These are phyloP conservation scores for Phragmites australis DNA, from an alignment of 176 grass and related monocot genomes.

Conservation along the genomic window DNA sequence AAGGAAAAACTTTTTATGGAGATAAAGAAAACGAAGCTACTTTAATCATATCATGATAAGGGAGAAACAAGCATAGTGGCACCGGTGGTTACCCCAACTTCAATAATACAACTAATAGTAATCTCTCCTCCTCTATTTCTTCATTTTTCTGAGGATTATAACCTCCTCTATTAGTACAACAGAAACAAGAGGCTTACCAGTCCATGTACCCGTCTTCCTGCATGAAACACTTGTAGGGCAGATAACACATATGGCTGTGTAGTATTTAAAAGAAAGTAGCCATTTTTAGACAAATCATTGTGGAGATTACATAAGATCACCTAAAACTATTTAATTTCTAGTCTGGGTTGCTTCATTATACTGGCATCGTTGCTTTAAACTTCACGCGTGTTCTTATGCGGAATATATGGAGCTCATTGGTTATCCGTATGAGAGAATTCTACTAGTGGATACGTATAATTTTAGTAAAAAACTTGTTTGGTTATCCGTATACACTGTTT, in stretches of 20 bases:
- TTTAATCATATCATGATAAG: conserved; percentile 32
- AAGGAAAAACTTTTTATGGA: background rate
- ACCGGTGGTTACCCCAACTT: conserved; percentile 26
- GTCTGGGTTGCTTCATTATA: conserved; percentile 7
- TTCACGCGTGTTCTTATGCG: background rate
- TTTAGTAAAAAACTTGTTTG: too few relatives aligned
- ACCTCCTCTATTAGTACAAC: too few relatives aligned
- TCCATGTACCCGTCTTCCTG: conserved; percentile 16
- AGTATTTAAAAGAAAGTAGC: background rate
- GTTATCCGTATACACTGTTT: too few relatives aligned
- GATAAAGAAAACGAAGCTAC: conserved; percentile 3
- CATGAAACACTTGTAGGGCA: too few relatives aligned
- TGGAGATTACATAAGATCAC: background rate
- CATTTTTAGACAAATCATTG: background rate
- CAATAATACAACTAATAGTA: background rate
- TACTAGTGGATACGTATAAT: too few relatives aligned
- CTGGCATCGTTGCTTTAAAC: conserved; percentile 3
- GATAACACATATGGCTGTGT: background rate
- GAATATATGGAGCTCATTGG: too few relatives aligned
- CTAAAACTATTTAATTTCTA: background rate
- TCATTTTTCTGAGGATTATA: too few relatives aligned
- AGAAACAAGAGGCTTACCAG: background rate
- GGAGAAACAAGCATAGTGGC: conserved; percentile 8
- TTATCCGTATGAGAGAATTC: too few relatives aligned
- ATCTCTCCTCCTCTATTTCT: background rate